A percentile compares a stretch with the other conserved stretches of the same genome.
phyloP scores from a whole-genome alignment of 78 protist genomes.

The Fonticula alba region DNA sequence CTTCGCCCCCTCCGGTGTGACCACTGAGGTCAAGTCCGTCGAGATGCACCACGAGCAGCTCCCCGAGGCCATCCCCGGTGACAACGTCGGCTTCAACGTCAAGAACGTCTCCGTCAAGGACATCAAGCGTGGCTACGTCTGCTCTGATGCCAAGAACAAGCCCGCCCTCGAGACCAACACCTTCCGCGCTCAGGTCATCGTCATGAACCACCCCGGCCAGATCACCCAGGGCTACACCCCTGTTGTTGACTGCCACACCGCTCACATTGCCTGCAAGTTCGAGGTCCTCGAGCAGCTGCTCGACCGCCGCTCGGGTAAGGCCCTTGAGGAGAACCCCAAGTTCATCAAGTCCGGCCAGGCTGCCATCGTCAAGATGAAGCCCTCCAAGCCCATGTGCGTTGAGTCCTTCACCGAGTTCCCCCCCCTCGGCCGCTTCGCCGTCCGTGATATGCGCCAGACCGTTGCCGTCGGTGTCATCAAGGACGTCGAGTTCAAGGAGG shows the following conservation, averaged over 20 bases:
- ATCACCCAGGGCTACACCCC: constrained; percentile 85
- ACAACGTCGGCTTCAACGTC: constrained; percentile 95
- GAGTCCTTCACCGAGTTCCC: constrained; percentile 83
- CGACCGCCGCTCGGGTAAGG: constrained; percentile 75
- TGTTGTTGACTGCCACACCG: constrained; percentile 90
- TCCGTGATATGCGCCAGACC: constrained; percentile 91
- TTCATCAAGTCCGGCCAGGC: constrained; percentile 74
- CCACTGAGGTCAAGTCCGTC: constrained; percentile 82
- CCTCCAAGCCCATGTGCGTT: constrained; percentile 87
- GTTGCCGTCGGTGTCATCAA: constrained; percentile 95
- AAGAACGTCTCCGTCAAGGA: constrained; percentile 81
- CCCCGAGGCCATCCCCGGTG: constrained; percentile 77
- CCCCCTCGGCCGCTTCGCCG: constrained; percentile 95
- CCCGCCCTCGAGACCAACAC: constrained; percentile 53
- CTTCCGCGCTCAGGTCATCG: constrained; percentile 88
- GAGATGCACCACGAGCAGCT: constrained; percentile 93
- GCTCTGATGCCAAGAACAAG: constrained; percentile 63
- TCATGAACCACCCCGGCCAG: constrained; percentile 89
- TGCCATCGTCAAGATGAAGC: constrained; percentile 68
- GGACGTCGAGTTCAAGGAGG: constrained; percentile 17
- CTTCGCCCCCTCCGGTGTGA: constrained; percentile 74
- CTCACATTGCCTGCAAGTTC: constrained; percentile 90
- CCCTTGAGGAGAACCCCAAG: constrained; percentile 50
- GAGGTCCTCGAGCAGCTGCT: constrained; percentile 55
- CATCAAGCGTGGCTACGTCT: constrained; percentile 80